Base-by-base conservation (phyloP, 2,329 filamentous ascomycete genomes). In the Pyrenochaeta sp. region DNA sequence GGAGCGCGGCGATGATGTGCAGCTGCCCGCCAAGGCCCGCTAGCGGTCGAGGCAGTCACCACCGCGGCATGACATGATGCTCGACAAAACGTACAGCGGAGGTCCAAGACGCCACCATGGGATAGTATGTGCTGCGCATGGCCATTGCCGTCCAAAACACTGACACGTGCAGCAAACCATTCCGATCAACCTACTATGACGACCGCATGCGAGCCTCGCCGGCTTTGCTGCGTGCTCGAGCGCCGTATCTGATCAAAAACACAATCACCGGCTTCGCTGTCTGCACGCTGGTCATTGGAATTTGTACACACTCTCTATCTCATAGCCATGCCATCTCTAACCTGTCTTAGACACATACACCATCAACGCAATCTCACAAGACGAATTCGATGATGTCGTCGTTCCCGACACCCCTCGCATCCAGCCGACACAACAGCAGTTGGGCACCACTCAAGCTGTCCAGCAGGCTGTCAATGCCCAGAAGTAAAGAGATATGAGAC, bases 301-400 rank as follows among this genome's bases (percentile, higher is more conserved):
- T 99, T 60, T 99, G 94, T 99, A 83, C 17, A 48, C 13, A 13
- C 15, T 7, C 21, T 21, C 4, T 15, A 7, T 2, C 8, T 3
- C 15, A 13, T 24, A 14, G 9, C 21, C 6, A 24, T 18, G 8
- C 10, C 35, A 8, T 19, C 3, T 36, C 63, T 63, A 3, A 66
- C 43, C 3, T 7, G 26, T 8, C 6, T 7, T 35, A 88, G 86
- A 89, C 67, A 75, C 80, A 41, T 89, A 83, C 70, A 89, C 86
- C 28, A 87, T 99, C 68, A 83, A 80, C 56, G 90, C 90, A 41
- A 89, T 99, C 66, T 90, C 93, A 29, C 94, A 97, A 74, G 94
- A 97, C 72, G 90, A 96, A 58, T 99, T 99, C 76, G 89, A 92
- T 44, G 94, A 99, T 69, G 92, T 97, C 61, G 86, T 90, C 68